These are phyloP conservation scores for Aspergillus fischeri DNA, from an alignment of 2,329 filamentous ascomycete species.

Conservation along the genomic window DNA sequence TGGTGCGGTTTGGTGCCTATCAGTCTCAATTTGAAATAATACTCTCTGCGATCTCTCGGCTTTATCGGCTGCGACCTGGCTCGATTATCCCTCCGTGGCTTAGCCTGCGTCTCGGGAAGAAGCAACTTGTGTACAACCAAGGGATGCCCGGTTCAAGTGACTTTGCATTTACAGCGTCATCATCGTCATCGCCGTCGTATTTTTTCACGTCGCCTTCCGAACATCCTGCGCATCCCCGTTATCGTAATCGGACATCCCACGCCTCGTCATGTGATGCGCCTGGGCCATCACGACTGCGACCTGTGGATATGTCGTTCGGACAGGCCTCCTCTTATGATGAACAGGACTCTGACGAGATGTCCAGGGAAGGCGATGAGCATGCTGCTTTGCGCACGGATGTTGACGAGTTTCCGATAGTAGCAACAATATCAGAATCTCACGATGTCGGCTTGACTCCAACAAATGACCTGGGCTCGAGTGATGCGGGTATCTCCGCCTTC, in stretches of 20 bases:
- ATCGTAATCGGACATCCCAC: constrained; percentile 6
- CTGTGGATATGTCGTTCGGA: constrained; percentile 5
- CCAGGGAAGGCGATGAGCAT: neutral
- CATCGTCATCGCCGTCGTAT: constrained; percentile 5
- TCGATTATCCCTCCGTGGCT: neutral
- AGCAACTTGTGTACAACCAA: constrained; percentile 9
- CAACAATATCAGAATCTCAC: neutral
- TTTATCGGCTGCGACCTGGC: neutral
- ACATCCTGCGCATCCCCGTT: constrained; percentile 1
- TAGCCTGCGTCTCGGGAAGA: constrained; percentile 1
- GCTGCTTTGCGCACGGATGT: neutral
- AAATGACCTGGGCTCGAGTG: constrained; percentile 4
- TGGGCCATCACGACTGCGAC: constrained; percentile 4
- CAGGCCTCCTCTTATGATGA: constrained; percentile 3
- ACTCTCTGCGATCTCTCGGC: neutral
- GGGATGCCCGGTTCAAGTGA: constrained; percentile 15
- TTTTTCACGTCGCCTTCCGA: neutral
- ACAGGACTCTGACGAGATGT: neutral
- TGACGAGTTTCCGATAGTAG: neutral
- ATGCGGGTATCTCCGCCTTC: constrained; percentile 25
- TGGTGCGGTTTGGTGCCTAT: constrained; percentile 9
- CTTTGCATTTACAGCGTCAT: constrained; percentile 9
- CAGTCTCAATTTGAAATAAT: neutral
- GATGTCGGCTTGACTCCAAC: neutral
- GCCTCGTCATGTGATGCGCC: constrained; percentile 13